Evolutionary conservation across 1,284 basidiomycete genomes (phyloP), one percentile per base, ranked within the genome.

Genomic region (Melampsora americana): DNA sequence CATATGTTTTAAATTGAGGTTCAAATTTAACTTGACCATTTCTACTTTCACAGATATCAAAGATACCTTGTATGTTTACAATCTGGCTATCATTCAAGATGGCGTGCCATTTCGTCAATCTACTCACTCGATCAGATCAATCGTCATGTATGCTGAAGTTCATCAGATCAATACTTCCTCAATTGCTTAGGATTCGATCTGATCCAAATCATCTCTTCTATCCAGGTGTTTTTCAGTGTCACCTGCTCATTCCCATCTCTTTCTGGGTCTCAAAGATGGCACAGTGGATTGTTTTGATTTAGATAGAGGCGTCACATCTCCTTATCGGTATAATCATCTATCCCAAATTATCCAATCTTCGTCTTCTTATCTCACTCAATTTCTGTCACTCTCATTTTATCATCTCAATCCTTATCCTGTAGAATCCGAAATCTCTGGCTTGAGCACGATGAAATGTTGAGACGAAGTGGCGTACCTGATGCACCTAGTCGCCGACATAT

Each of bases 401-500:
- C 18, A 4, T 53, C 23, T 35, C 35, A 9, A 35, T 42, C 39
- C 1, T 12, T n/a, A 50, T 66, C 11, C 18, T 2, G 35, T n/a
- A 85, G 83, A 23, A 86, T 90, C 60, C 88, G 88, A 0, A 92
- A 92, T 80, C 84, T 90, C 78, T 93, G 92, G 92, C 86, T 85
- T 67, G 81, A 88, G 62, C 90, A 92, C 80, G 90, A 93, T 81
- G 87, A 89, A 77, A 87, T 90, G 77, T 83, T 89, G 73, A 80
- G 86, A 39, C 84, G 88, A 12, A 87, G 85, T 67, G 88, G 89
- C 6, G 84, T 89, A 42, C 86, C 87, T 0, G 85, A 84, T 20
- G 83, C 85, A 5, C 83, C 83, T 9, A 83, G 81, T 46, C 82
- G 84, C 5, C 66, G 84, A 6, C 85, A 85, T 71, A 84, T 82